Base-by-base conservation (phyloP, 371 early-diverging fungal species). In the Parasitella parasitica region DNA sequence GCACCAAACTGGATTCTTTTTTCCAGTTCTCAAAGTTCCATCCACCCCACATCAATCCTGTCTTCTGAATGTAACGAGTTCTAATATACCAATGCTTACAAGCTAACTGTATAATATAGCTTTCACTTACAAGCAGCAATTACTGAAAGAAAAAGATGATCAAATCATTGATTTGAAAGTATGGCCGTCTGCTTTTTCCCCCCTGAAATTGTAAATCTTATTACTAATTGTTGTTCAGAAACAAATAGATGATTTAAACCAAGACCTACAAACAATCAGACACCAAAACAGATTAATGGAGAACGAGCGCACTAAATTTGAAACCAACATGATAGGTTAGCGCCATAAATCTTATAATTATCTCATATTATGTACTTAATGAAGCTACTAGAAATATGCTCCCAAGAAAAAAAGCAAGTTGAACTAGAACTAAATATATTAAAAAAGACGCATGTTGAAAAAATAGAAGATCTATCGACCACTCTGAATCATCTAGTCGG, bases 271-370 rank as follows among this genome's bases (percentile, higher is more conserved):
- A 24, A 43, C 49, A 37, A 67, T 64, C 50, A 51, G 72, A 15
- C 78, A 78, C 41, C 64, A 71, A 50, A 70, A 46, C 50, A 28
- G 60, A 27, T 41, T 78, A 38, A 54, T 75, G 52, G 76, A 69
- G 58, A 78, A 73, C 49, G 78, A 78, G 55, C 54, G 73, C 18
- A 46, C 57, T 13, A 51, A 69, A 41, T 78, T 64, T 59, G 76
- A 78, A 61, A 16, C 54, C 6, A 54, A 64, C 15, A 57, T 75
- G 1, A 63, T 59, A 57, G 71, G 76, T 75, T 66, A 61, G 26
- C 30, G 20, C 43, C 7, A 16, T 18, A 13, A 11, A 12, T 34
- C 3, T 36, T 38, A 43, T 48, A 20, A 36, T n/a, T 28, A 28
- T 41, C 8, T 36, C 2, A 39, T 15, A 20, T 20, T n/a, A 27